Evolutionary conservation across 495 filamentous ascomycete species (phyloP), one percentile per base, ranked within the genome.

Genomic region (Neurospora terricola): DNA sequence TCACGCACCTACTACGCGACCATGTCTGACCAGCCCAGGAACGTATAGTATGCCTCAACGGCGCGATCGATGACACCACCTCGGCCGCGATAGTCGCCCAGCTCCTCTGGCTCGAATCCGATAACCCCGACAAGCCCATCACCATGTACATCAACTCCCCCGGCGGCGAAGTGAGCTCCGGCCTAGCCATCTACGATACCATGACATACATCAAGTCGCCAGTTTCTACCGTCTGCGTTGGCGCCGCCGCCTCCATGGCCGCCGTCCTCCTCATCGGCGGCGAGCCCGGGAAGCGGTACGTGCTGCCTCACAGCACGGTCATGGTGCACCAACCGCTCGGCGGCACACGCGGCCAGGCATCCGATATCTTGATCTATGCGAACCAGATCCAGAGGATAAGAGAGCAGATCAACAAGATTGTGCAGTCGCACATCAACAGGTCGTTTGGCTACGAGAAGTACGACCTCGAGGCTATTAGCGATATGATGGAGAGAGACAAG

Each of bases 71-170:
- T 84, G 93, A 97, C 76, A 89, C 86, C 23, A 87, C 94, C 69
- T 97, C 94, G 48, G 94, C 96, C 38, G 91, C 92, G 69, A 93
- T 97, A 76, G 95, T 98, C 30, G 93, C 96, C 2, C 96, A 99
- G 80, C 90, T 99, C 73, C 91, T 99, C 74, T 98, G 94, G 87
- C 94, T 98, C 79, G 96, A 99, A 88, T 96, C 96, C 75, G 96
- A 98, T 77, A 93, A 93, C 82, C 96, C 95, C 7, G 72, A 94
- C 73, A 97, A 97, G 80, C 90, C 94, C 38, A 98, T 99, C 72
- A 94, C 92, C 72, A 92, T 99, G 76, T 99, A 99, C 83, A 98
- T 99, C 82, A 96, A 99, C 82, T 95, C 93, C 0, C 96, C 96
- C 4, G 96, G 96, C 38, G 96, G 96, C 39, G 93, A 91, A n/a